These are phyloP conservation scores for Russula olivacea DNA, from an alignment of 768 basidiomycete genomes.

Conservation along the genomic window DNA sequence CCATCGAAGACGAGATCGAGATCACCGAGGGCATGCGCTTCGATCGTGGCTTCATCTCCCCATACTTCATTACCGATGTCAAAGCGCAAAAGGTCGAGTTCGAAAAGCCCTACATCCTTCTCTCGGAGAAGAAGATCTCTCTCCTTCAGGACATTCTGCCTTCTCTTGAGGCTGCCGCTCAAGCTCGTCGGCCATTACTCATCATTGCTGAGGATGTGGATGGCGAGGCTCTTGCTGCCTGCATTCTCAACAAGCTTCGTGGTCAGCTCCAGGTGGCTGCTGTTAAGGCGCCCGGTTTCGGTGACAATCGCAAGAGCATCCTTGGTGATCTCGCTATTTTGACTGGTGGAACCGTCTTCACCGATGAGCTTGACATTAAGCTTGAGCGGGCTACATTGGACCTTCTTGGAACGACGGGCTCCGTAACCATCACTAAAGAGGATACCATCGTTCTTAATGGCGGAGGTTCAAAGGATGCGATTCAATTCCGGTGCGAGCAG, in stretches of 20 bases:
- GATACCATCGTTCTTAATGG: constrained; percentile 97
- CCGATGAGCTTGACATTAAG: constrained; percentile 89
- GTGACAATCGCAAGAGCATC: constrained; percentile 98
- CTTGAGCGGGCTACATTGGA: constrained; percentile 86
- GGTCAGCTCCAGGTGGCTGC: constrained; percentile 93
- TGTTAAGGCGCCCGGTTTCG: constrained; percentile 97
- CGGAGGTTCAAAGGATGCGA: constrained; percentile 82
- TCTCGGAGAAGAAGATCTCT: constrained; percentile 98
- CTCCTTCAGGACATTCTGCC: constrained; percentile 92
- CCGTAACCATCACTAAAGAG: constrained; percentile 94
- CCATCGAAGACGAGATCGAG: constrained; percentile 98
- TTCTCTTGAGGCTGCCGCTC: constrained; percentile 73
- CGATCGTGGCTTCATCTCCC: constrained; percentile 96
- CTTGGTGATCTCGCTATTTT: constrained; percentile 96
- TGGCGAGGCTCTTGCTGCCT: constrained; percentile 95
- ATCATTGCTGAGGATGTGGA: constrained; percentile 98
- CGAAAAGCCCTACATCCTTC: constrained; percentile 90
- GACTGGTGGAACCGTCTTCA: constrained; percentile 97
- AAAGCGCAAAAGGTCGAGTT: constrained; percentile 94
- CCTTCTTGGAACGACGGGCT: constrained; percentile 85
- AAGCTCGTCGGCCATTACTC: constrained; percentile 82
- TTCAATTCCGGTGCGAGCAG: constrained; percentile 93
- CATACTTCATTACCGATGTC: constrained; percentile 98
- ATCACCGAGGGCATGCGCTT: constrained; percentile 99
- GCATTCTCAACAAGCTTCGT: constrained; percentile 98